phyloP scores from a whole-genome alignment of 1,139 yeast genomes.

The Candida mesenterica region DNA sequence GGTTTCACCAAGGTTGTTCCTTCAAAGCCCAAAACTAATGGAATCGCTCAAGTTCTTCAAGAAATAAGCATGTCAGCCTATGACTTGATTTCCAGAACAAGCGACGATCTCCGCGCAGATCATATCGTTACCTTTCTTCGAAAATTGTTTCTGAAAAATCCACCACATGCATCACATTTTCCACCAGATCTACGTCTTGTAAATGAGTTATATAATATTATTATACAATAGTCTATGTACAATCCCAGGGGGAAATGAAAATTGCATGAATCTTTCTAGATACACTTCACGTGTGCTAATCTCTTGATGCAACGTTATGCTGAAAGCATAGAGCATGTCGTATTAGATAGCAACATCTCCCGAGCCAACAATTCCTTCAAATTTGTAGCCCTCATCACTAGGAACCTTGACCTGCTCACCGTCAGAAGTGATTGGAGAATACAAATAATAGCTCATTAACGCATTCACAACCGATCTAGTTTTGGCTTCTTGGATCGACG shows the following conservation, averaged over 20 bases:
- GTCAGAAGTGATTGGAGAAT: constrained; percentile 62
- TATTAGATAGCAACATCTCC: constrained; percentile 53
- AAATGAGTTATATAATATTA: not conserved
- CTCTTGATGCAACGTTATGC: too few relatives aligned
- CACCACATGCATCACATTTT: not conserved
- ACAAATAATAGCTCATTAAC: constrained; percentile 86
- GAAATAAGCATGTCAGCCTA: too few relatives aligned
- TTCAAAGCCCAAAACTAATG: too few relatives aligned
- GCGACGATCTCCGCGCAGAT: too few relatives aligned
- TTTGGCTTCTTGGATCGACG: constrained; percentile 89
- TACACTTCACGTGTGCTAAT: not conserved
- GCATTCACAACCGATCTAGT: constrained; percentile 91
- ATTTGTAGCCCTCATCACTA: constrained; percentile 50
- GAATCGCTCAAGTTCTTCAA: too few relatives aligned
- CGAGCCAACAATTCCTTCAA: constrained; percentile 49
- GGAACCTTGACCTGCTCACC: constrained; percentile 52
- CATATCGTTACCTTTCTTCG: too few relatives aligned
- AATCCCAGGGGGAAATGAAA: constrained; percentile 2
- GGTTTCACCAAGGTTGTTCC: too few relatives aligned
- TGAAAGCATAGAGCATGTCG: constrained; percentile 1
- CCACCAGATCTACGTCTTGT: not conserved
- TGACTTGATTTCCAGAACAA: too few relatives aligned
- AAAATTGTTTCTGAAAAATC: too few relatives aligned
- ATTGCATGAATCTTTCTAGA: not conserved
- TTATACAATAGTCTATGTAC: constrained; percentile 2